Conservation (phyloP, 352 stramenopile species). For the Aphanomyces stellatus region DNA sequence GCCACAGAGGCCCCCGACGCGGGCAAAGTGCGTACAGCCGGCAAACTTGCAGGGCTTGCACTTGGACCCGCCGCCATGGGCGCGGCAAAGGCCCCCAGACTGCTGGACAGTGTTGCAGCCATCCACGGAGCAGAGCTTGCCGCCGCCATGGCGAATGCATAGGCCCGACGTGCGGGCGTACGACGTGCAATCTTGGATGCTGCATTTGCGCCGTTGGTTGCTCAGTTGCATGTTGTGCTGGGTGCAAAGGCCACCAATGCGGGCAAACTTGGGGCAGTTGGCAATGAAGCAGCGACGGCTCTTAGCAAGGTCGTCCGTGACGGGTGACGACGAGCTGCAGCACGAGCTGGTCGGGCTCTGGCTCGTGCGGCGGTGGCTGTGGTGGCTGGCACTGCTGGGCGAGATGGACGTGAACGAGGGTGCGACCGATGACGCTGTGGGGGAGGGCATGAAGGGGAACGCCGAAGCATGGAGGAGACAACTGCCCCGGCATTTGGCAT, state of each 20-base stretch:
- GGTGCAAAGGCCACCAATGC: constrained; percentile 11
- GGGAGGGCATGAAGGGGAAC: too few species aligned
- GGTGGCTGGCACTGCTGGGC: too few species aligned
- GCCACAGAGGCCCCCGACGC: constrained; percentile 14
- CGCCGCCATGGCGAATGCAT: constrained; percentile 20
- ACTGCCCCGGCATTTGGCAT: neutral
- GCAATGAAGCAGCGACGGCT: constrained; percentile 1
- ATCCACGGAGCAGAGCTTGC: constrained; percentile 22
- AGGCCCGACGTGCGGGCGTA: constrained; percentile 6
- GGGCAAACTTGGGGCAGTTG: neutral
- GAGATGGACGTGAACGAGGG: too few species aligned
- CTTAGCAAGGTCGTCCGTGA: neutral
- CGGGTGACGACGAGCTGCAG: neutral
- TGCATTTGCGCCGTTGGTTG: constrained; percentile 15
- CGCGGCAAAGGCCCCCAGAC: constrained; percentile 23
- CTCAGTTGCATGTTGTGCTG: constrained; percentile 17
- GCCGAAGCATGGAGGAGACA: constrained; percentile 1
- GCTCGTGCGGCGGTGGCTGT: too few species aligned
- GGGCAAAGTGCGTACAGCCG: constrained; percentile 23
- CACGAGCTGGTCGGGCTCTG: neutral
- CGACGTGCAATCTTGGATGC: neutral
- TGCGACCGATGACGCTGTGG: too few species aligned
- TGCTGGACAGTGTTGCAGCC: constrained; percentile 24
- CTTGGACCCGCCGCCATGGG: constrained; percentile 24
- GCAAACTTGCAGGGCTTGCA: constrained; percentile 17